Evolutionary conservation across 108 stramenopile species (phyloP), one percentile per base, ranked within the genome.

Genomic region (Nannochloropsis salina): DNA sequence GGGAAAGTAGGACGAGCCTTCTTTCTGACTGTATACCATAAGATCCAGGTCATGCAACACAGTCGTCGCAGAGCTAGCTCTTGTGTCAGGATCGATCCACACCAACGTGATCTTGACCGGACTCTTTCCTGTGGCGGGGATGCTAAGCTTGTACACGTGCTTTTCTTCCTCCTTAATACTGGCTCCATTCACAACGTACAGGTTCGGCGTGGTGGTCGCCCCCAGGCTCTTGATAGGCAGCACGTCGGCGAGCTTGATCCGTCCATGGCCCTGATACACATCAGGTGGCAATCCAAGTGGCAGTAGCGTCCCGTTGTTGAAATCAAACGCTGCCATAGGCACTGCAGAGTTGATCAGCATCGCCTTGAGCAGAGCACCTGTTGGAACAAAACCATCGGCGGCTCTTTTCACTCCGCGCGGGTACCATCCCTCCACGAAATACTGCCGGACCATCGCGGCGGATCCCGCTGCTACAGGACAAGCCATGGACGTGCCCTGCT

Each of bases 401-500:
- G 31, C 41, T 79, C 81, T 83, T 80, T 85, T 80, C 80, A 42
- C 47, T 42, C 88, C 88, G 31, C 81, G 41, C 80, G 84, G 84
- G 88, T 86, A 89, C 82, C 74, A 89, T 40, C 88, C 88, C 42
- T 85, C 85, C 2, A 84, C 61, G 45, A 91, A 91, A 86, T 90
- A 91, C 88, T 91, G 90, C 31, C 86, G 44, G 9, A 90, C 85
- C 61, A 91, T 43, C 40, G 91, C 90, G 15, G 88, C 91, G 84
- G 45, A 89, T 11, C 90, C 91, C 43, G 91, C 91, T 20, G 89
- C 85, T 12, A 88, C 43, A 15, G 91, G 91, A 9, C 90, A 90
- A 5, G 91, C 83, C 91, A 91, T 91, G 51, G 90, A 90, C 85
- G 91, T 91, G 42, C 91, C 91, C 81, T 86, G 61, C n/a, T 80